Percentiles rank a stretch among this genome's conserved stretches.
Conservation (phyloP, 2,329 filamentous ascomycete species). For the Metarhizium brunneum region DNA sequence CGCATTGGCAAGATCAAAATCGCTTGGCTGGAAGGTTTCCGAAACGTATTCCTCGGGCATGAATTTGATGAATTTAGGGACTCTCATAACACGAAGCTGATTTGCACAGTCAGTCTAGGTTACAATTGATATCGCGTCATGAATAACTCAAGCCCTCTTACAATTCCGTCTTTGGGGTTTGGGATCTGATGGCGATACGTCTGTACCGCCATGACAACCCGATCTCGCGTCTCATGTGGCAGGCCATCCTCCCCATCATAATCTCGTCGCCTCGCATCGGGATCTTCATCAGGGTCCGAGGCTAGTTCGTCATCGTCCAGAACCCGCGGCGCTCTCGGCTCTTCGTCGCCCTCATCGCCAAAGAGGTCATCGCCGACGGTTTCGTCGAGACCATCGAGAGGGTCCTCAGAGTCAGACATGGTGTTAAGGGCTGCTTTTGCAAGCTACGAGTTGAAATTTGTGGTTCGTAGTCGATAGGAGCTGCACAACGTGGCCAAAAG, state of each 20-base stretch:
- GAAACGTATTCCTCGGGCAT: slow-evolving; percentile 58
- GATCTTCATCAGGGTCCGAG: slow-evolving; percentile 39
- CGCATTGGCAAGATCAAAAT: slow-evolving; percentile 44
- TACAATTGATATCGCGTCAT: no score
- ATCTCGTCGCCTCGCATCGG: slow-evolving; percentile 22
- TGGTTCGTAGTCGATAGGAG: not conserved
- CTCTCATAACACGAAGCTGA: slow-evolving; percentile 59
- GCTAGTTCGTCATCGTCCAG: slow-evolving; percentile 53
- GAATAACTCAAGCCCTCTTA: slow-evolving; percentile 27
- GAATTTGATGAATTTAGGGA: slow-evolving; percentile 65
- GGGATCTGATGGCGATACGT: slow-evolving; percentile 62
- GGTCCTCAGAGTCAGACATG: slow-evolving; percentile 51
- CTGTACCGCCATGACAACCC: slow-evolving; percentile 53
- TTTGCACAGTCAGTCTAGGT: not conserved
- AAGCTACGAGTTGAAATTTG: not conserved
- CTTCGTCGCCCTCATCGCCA: slow-evolving; percentile 51
- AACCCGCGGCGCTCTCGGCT: slow-evolving; percentile 45
- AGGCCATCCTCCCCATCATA: slow-evolving; percentile 38
- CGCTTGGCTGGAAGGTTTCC: slow-evolving; percentile 53
- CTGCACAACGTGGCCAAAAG: not conserved
- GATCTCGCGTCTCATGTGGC: slow-evolving; percentile 38
- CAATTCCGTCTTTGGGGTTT: slow-evolving; percentile 60
- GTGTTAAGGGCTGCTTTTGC: slow-evolving; percentile 1
- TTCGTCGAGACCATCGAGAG: slow-evolving; percentile 42
- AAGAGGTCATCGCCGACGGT: slow-evolving; percentile 51